Evolutionary conservation across 345 rosid species (phyloP), one percentile per base, ranked within the genome.

Genomic region (Limnanthes douglasii): DNA sequence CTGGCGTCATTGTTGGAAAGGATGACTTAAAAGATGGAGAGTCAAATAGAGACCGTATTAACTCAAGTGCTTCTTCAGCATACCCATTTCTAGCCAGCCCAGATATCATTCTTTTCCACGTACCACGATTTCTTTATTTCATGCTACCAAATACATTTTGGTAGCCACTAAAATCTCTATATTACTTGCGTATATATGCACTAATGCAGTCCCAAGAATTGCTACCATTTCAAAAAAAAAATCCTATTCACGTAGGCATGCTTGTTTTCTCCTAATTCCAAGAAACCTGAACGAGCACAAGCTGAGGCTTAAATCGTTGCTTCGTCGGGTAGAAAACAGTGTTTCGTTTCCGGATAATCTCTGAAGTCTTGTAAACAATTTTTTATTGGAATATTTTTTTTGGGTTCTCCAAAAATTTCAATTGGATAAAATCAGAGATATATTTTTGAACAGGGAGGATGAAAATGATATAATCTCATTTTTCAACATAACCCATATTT

Each of bases 1-100:
- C 96, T 26, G 64, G 75, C 57, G 85, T 90, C 28, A 70, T 84
- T 51, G 54, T 90, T 70, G 93, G 65, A 51, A 62, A 53, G 43
- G 84, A 80, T 45, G 94, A 75, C 47, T 38, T 30, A 19, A 39
- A 65, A 10, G 96, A 80, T 51, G 96, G 75, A 46, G 84, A 72
- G 51, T 83, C 93, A 65, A 63, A 92, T 37, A 54, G 79, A 21
- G 86, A 76, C 37, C 62, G 47, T 47, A 53, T 69, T 59, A 68
- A 65, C 53, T 72, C 90, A 41, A 56, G 82, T 64, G 60, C 68
- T 52, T 58, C 56, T n/a, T 45, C 46, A 11, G 47, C 52, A 15
- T 26, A 23, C 4, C 59, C 52, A 40, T 39, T 14, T 39, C 29
- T 39, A 27, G 47, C 47, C 15, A 35, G 35, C 14, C 52, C 47